Evolutionary conservation across 1,284 basidiomycete species (phyloP).

Genomic region (Laetiporus sulphureus): DNA sequence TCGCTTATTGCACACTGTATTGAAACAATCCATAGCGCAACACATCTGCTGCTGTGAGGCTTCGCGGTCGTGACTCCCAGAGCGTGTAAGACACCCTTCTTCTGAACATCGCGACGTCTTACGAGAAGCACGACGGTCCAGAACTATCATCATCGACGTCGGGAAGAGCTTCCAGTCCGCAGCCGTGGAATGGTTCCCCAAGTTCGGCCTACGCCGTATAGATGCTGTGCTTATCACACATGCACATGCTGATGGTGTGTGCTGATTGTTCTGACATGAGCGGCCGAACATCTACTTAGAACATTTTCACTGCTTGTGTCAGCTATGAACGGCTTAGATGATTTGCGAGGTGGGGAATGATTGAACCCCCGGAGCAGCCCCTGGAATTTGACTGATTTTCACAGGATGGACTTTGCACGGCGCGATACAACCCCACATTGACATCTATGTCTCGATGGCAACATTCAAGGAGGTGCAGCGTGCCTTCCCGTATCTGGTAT

Average conservation of each 20-base stretch:
- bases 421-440: conserved; percentile 65
- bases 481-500: conserved; percentile 73
- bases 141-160: conserved; percentile 73
- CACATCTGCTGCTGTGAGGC: conserved; percentile 59
- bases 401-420: conserved; percentile 68
- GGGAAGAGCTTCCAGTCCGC: conserved; percentile 77
- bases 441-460: conserved; percentile 60
- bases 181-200: conserved; percentile 77
- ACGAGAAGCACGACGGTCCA: conserved; percentile 19
- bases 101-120: neutral
- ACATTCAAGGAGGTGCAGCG: conserved; percentile 62
- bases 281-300: no score
- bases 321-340: conserved; percentile 83
- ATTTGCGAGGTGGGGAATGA: conserved; percentile 55
- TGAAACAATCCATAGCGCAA: conserved; percentile 39
- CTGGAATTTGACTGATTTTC: neutral
- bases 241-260: conserved; percentile 69
- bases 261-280: neutral
- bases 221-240: conserved; percentile 78
- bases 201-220: conserved; percentile 63
- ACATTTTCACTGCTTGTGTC: conserved; percentile 6
- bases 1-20: neutral
- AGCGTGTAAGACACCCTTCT: conserved; percentile 39
- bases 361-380: conserved; percentile 7
- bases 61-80: conserved; percentile 42